Base-by-base conservation (phyloP, 345 rosid genomes). In the Linum trigynum region DNA sequence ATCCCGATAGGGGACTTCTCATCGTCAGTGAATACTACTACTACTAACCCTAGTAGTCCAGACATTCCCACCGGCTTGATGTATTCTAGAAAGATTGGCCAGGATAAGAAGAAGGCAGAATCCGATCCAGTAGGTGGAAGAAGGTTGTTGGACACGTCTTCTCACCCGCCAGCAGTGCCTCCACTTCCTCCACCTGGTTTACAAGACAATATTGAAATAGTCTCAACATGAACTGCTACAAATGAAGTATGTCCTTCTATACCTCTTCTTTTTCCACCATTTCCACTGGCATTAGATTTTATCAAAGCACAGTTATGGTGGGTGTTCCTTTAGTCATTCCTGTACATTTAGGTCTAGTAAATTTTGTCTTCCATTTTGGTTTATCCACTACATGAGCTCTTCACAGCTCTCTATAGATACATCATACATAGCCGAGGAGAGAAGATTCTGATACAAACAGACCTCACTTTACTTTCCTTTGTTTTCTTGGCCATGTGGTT, bases 151-250 rank as follows among this genome's bases (percentile, higher is more conserved):
- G 82, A 81, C 53, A 56, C 38, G 2, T 23, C 55, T 63, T 60
- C 66, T 58, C 64, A 71, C 57, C 64, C 66, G 38, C 56, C 70
- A 11, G 96, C 89, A 37, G 38, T 84, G 53, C 87, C 91, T 58
- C 97, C 91, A 3, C 72, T 77, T 59, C 78, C 96, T 38, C 81
- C 97, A 68, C 97, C 94, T 62, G 73, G 67, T 39, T 65, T 59
- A 38, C 67, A 75, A 66, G 64, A 74, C 5, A 12, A n/a, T 41
- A 48, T 10, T 15, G 53, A 48, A 7, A 48, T 48, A 15, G 53
- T 9, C 2, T 9, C 14, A 15, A 48, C 53, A 48, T 48, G 53
- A 48, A 23, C 32, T 23, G 32, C 32, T 23, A 23, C 32, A 23
- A 23, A 23, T 23, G 32, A 48, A 48, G 53, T 10, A 5, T 9